These are phyloP conservation scores for Debaryomyces hansenii DNA, from an alignment of 805 yeast genomes.

Conservation along the genomic window DNA sequence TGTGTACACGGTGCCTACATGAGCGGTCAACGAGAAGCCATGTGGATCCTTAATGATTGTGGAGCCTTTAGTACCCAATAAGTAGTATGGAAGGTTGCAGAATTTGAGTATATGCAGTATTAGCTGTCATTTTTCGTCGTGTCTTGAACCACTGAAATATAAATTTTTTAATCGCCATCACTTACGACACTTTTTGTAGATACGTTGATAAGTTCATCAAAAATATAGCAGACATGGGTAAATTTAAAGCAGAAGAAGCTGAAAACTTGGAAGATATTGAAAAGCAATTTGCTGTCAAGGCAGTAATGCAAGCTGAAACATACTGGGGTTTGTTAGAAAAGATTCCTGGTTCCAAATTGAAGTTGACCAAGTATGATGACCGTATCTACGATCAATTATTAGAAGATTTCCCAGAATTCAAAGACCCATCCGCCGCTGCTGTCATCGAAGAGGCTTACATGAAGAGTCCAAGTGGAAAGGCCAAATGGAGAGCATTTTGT, in stretches of 20 bases:
- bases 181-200: not conserved
- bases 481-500: slow-evolving; percentile 87
- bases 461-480: slow-evolving; percentile 79
- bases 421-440: slow-evolving; percentile 55
- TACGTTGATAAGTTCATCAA: too few relatives aligned
- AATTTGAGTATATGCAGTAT: not conserved
- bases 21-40: slow-evolving; percentile 64
- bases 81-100: not conserved
- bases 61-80: not conserved
- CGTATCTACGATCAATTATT: slow-evolving; percentile 62
- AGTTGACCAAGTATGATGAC: slow-evolving; percentile 70
- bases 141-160: not conserved
- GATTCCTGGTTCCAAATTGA: slow-evolving; percentile 77
- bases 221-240: slow-evolving; percentile 20
- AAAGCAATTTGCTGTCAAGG: slow-evolving; percentile 96
- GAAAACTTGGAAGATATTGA: slow-evolving; percentile 90
- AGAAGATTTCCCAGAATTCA: slow-evolving; percentile 86
- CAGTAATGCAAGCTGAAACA: slow-evolving; percentile 92
- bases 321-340: slow-evolving; percentile 81
- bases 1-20: slow-evolving; percentile 90
- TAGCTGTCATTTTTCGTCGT: not conserved
- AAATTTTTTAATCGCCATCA: not conserved
- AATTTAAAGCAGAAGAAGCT: slow-evolving; percentile 84
- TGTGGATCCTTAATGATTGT: slow-evolving; percentile 26
- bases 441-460: slow-evolving; percentile 72